Evolutionary conservation across 73 alveolate genomes (phyloP).

Genomic region (Paramecium sonneborni): DNA sequence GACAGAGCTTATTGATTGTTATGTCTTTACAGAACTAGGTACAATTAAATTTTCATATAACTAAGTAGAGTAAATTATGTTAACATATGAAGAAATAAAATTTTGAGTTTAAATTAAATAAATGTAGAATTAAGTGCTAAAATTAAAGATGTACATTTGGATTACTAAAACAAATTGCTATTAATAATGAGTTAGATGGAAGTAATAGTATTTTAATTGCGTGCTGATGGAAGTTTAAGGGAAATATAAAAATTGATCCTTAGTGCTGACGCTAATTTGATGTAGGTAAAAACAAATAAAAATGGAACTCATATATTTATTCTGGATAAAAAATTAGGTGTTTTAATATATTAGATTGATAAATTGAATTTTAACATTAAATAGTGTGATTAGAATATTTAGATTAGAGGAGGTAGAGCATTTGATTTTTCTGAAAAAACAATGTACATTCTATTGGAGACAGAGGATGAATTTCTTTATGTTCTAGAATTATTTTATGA

Average conservation of each 20-base stretch:
- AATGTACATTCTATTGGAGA: neutral
- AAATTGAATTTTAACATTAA: neutral
- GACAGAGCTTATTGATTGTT: neutral
- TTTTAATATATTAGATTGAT: neutral
- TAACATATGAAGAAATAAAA: neutral
- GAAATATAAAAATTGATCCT: neutral
- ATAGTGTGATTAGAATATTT: neutral
- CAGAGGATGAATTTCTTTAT: constrained; percentile 24
- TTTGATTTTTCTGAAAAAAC: neutral
- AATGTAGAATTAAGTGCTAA: neutral
- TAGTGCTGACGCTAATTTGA: neutral
- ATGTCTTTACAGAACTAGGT: neutral
- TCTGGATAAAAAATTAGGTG: neutral
- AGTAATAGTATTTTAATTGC: neutral
- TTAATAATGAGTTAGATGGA: neutral
- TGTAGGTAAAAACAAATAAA: neutral
- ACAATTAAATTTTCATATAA: neutral
- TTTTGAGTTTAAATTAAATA: neutral
- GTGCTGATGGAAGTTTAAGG: neutral
- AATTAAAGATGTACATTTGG: neutral
- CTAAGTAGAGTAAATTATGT: neutral
- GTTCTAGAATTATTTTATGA: neutral
- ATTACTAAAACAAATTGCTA: neutral
- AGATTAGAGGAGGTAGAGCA: neutral
- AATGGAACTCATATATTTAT: neutral